phyloP scores from a whole-genome alignment of 305 asterid genomes.

The Fraxinus xanthoxyloides region DNA sequence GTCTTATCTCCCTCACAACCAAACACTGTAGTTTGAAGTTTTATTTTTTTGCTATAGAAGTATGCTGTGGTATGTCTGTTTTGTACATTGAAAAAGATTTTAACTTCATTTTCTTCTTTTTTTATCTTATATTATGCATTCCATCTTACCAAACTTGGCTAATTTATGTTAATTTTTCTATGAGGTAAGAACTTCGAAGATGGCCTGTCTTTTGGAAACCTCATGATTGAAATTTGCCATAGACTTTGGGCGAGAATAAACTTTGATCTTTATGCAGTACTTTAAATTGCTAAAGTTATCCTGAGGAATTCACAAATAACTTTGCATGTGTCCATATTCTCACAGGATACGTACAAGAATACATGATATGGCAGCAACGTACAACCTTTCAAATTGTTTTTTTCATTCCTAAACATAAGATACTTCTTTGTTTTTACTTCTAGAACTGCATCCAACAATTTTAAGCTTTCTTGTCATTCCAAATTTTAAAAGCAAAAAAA shows the following conservation, averaged over 20 bases:
- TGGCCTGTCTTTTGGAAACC: background rate
- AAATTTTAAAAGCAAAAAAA: background rate
- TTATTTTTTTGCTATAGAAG: background rate
- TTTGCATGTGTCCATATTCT: background rate
- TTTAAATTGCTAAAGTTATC: background rate
- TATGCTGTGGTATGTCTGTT: background rate
- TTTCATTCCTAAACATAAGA: background rate
- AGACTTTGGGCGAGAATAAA: background rate
- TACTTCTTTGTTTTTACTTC: background rate
- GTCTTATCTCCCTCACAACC: background rate
- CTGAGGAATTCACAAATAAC: background rate
- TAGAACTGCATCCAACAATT: background rate
- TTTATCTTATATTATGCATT: background rate
- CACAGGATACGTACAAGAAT: background rate
- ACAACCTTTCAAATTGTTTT: background rate
- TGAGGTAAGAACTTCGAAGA: background rate
- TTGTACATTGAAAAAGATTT: background rate
- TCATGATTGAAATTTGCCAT: background rate
- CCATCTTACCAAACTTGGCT: background rate
- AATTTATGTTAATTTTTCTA: background rate
- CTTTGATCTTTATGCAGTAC: background rate
- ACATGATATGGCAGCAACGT: background rate
- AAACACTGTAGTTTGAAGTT: background rate
- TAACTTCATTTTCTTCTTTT: background rate
- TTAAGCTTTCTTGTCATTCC: background rate